A percentile compares a stretch with the other conserved stretches of the same genome.
phyloP scores from a whole-genome alignment of 768 basidiomycete species.

The Collybiopsis luxurians region DNA sequence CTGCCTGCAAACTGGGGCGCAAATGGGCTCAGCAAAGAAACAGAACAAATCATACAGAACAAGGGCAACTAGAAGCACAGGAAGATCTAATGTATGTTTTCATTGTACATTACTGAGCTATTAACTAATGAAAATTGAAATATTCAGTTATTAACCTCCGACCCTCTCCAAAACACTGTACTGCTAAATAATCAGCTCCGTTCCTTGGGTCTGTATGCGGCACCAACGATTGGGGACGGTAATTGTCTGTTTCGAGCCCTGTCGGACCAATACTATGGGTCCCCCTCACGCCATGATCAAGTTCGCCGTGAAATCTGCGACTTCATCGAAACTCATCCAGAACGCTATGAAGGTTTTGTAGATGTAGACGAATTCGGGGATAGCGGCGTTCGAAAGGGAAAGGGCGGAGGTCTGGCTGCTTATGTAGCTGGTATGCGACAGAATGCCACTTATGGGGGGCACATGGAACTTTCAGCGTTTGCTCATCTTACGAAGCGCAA shows the following conservation, averaged over 20 bases:
- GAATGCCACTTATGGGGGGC: slow-evolving; percentile 82
- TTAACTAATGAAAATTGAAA: too few relatives aligned
- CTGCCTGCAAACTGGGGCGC: background rate
- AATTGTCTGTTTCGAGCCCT: slow-evolving; percentile 93
- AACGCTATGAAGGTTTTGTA: slow-evolving; percentile 83
- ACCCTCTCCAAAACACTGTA: slow-evolving; percentile 63
- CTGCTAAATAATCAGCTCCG: slow-evolving; percentile 72
- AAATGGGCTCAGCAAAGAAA: slow-evolving; percentile 9
- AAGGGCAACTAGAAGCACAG: background rate
- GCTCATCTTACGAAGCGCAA: slow-evolving; percentile 74
- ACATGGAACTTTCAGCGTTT: slow-evolving; percentile 92
- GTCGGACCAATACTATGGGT: slow-evolving; percentile 83
- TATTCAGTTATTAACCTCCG: slow-evolving; percentile 42
- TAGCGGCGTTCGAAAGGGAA: slow-evolving; percentile 7
- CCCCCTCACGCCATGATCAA: slow-evolving; percentile 62
- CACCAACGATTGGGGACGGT: slow-evolving; percentile 82
- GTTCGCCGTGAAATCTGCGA: slow-evolving; percentile 78
- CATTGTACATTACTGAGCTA: background rate
- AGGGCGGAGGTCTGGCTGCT: slow-evolving; percentile 1
- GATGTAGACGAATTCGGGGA: slow-evolving; percentile 42
- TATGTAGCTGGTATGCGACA: slow-evolving; percentile 10
- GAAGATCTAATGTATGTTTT: slow-evolving; percentile 7
- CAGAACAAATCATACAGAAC: slow-evolving; percentile 8
- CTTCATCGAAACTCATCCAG: slow-evolving; percentile 68
- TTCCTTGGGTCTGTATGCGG: slow-evolving; percentile 82